Conservation (phyloP, 1,284 basidiomycete genomes). For the Austroboletus novae-zelandiae region DNA sequence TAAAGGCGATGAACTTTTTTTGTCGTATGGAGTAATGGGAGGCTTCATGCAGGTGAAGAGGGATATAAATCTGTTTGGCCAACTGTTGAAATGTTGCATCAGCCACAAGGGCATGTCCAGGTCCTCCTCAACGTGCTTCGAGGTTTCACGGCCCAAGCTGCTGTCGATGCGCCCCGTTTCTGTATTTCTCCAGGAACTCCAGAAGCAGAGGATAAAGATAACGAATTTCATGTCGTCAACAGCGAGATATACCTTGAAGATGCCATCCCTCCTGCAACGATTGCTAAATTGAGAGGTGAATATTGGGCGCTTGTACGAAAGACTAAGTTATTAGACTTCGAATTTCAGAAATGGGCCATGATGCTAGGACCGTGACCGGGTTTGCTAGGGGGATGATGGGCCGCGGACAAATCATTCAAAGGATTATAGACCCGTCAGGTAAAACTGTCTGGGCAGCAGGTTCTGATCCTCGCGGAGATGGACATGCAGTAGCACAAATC, state of each 20-base stretch:
- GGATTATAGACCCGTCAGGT: constrained; percentile 62
- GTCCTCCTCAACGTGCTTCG: constrained; percentile 90
- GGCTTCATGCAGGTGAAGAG: constrained; percentile 83
- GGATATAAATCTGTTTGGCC: background rate
- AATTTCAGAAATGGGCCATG: constrained; percentile 79
- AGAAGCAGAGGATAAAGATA: constrained; percentile 51
- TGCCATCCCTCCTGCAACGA: constrained; percentile 61
- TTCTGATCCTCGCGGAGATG: constrained; percentile 84
- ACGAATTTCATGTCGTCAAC: constrained; percentile 65
- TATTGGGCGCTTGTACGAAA: constrained; percentile 1
- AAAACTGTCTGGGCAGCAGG: constrained; percentile 83
- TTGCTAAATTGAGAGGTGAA: constrained; percentile 63
- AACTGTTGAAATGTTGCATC: background rate
- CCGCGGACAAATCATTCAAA: constrained; percentile 92
- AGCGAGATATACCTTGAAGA: constrained; percentile 89
- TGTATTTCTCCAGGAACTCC: constrained; percentile 87
- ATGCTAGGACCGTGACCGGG: constrained; percentile 62
- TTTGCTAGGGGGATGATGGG: constrained; percentile 75
- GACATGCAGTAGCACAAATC: constrained; percentile 86
- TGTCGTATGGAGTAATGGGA: constrained; percentile 93
- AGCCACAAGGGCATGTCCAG: constrained; percentile 92
- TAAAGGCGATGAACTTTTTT: constrained; percentile 77
- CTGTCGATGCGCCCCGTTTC: constrained; percentile 93
- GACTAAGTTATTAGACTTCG: constrained; percentile 5
- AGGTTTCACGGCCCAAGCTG: constrained; percentile 80